Evolutionary conservation across 2,329 filamentous ascomycete species (phyloP), one percentile per base, ranked within the genome.

Genomic region (Diplodia sapinea): DNA sequence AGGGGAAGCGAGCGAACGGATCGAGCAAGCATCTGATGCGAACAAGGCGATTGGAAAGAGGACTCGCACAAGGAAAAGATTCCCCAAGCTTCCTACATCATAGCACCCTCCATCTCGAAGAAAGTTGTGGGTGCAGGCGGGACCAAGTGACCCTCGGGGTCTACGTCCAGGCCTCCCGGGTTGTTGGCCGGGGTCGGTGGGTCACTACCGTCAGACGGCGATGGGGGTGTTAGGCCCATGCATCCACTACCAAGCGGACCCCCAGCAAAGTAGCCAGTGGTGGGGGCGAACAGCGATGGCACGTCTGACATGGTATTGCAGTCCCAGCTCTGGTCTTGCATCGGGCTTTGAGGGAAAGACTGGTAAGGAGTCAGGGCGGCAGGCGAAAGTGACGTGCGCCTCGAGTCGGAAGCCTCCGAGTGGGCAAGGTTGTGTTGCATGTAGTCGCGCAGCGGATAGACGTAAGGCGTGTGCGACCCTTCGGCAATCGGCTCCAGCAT

Each of bases 261-360:
- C 15, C 26, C 17, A 1, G 26, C 8, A 15, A 17, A 31, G n/a
- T 9, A 29, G 2, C 15, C 40, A 20, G 26, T 7, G 1, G 47
- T 29, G 7, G 59, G 38, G 15, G 31, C 17, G 13, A 63, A 63
- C n/a, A 63, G 43, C 0, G 12, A 13, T 4, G 59, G 47, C 8
- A n/a, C 40, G 15, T 63, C 59, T 4, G 43, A 63, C 6, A 63
- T 51, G n/a, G 59, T 51, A 12, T 38, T 38, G 31, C 17, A 51
- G 8, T n/a, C 59, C 59, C 59, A 63, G 47, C 59, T 38, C 7
- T 63, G 59, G 13, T 51, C 47, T 20, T 63, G 59, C 15, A 31
- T 29, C 9, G 59, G 59, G n/a, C 59, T 63, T 7, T 63, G 47
- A 4, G 43, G 59, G 20, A 63, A 63, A 7, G 59, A 63, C 17